A percentile compares a stretch with the other conserved stretches of the same genome.
phyloP scores from a whole-genome alignment of 1,139 yeast genomes.

The Geotrichum reessii region DNA sequence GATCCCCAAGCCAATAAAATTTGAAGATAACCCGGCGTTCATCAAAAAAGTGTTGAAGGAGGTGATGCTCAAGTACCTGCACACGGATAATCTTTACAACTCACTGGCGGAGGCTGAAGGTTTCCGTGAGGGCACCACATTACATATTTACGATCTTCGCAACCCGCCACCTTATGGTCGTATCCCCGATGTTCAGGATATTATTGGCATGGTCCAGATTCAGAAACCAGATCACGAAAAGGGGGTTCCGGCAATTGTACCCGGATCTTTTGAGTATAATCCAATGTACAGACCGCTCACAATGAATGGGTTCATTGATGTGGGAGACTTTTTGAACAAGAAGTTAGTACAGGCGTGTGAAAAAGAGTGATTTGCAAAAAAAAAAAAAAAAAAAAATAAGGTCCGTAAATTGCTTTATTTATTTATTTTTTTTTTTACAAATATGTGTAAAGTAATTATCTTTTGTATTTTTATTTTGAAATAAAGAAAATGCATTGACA shows the following conservation, averaged over 20 bases:
- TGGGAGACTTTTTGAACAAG: slow-evolving; percentile 52
- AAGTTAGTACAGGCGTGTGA: slow-evolving; percentile 36
- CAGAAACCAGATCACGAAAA: slow-evolving; percentile 36
- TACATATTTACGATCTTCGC: slow-evolving; percentile 54
- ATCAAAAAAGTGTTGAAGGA: slow-evolving; percentile 30
- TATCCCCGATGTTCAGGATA: slow-evolving; percentile 66
- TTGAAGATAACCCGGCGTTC: slow-evolving; percentile 22
- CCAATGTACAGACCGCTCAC: slow-evolving; percentile 55
- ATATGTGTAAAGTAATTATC: too few species aligned
- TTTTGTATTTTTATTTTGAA: too few species aligned
- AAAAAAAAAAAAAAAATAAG: too few species aligned
- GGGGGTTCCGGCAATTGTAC: slow-evolving; percentile 38
- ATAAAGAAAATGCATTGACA: too few species aligned
- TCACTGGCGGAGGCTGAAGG: slow-evolving; percentile 59
- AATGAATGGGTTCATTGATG: slow-evolving; percentile 49
- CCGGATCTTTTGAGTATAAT: slow-evolving; percentile 55
- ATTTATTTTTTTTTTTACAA: too few species aligned
- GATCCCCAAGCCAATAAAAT: slow-evolving; percentile 15
- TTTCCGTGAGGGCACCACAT: slow-evolving; percentile 19
- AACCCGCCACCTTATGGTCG: slow-evolving; percentile 63
- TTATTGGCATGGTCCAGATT: slow-evolving; percentile 60
- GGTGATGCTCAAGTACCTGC: slow-evolving; percentile 33
- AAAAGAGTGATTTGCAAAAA: background rate
- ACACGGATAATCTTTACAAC: slow-evolving; percentile 52
- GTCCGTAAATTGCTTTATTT: too few species aligned